Base-by-base conservation (phyloP, 164 flowering plant species). In the Kalanchoe fedtschenkoi region DNA sequence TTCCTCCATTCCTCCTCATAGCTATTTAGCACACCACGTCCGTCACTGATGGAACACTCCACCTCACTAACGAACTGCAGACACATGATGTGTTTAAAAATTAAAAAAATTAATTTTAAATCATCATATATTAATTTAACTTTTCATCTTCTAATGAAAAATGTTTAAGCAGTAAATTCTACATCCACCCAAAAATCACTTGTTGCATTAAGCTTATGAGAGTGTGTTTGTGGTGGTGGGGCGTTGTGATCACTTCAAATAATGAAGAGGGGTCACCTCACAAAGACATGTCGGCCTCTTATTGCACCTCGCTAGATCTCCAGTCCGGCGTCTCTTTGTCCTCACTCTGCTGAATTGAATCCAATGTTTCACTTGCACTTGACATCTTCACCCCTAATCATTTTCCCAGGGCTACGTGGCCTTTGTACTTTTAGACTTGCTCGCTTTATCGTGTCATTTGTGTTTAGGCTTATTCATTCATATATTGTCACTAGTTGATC, bases 341-440 rank as follows among this genome's bases (percentile, higher is more conserved):
- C 17, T 22, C 32, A 51, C 56, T 51, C 56, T 3, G n/a, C n/a
- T n/a, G n/a, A n/a, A 51, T 4, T 51, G 56, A 51, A 51, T 51
- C 56, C 56, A 51, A 51, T 51, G 56, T 51, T 51, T 51, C 56
- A 51, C 56, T 51, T 51, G 32, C 32, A 51, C 56, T 13, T 51
- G 32, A 51, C 26, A 51, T 24, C 56, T 17, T 51, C 56, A 13
- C 56, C 5, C n/a, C 56, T 51, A 51, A 51, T 51, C 30, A 43
- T 43, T 21, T 43, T 43, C 51, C n/a, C 9, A 51, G 9, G 17
- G 5, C 32, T 51, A 51, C 56, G 32, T 51, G 56, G 15, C 56
- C 32, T 51, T 22, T 51, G 16, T 51, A 17, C 11, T 32, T 51
- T 17, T 51, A 51, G 17, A 21, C 24, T 47, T 22, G 9, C 28